phyloP scores from a whole-genome alignment of 1,139 yeast species.

The Chernovozyma aurita region DNA sequence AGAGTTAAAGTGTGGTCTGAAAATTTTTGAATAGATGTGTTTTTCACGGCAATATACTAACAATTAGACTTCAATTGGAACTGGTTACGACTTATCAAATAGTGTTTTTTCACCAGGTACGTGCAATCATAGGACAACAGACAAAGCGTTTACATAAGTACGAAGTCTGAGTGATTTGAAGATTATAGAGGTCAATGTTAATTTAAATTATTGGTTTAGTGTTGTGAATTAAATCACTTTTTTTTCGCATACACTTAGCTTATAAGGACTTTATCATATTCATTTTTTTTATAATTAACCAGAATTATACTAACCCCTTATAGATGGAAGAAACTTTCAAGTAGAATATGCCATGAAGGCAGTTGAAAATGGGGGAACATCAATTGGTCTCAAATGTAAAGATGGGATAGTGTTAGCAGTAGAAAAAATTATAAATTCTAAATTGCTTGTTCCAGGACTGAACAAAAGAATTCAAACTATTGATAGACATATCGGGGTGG shows the following conservation, averaged over 20 bases:
- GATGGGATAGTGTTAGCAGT: constrained; percentile 97
- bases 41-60: no score
- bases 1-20: no score
- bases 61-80: constrained; percentile 79
- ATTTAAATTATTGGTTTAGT: no score
- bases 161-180: no score
- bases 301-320: constrained; percentile 31
- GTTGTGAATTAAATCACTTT: no score
- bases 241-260: no score
- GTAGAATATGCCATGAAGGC: constrained; percentile 98
- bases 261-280: no score
- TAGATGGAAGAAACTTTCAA: constrained; percentile 97
- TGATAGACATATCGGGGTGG: constrained; percentile 92
- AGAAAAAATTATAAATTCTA: constrained; percentile 84
- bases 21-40: no score
- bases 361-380: constrained; percentile 94
- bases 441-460: constrained; percentile 81
- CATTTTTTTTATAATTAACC: no score
- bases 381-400: constrained; percentile 85
- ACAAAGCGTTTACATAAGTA: no score
- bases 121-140: constrained; percentile 11
- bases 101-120: constrained; percentile 65
- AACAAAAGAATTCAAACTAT: constrained; percentile 89
- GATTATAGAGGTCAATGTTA: no score
- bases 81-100: constrained; percentile 94